Percentiles rank a stretch among this genome's conserved stretches.
phyloP scores from a whole-genome alignment of 768 basidiomycete genomes.

The Xerocomellus intermedius region DNA sequence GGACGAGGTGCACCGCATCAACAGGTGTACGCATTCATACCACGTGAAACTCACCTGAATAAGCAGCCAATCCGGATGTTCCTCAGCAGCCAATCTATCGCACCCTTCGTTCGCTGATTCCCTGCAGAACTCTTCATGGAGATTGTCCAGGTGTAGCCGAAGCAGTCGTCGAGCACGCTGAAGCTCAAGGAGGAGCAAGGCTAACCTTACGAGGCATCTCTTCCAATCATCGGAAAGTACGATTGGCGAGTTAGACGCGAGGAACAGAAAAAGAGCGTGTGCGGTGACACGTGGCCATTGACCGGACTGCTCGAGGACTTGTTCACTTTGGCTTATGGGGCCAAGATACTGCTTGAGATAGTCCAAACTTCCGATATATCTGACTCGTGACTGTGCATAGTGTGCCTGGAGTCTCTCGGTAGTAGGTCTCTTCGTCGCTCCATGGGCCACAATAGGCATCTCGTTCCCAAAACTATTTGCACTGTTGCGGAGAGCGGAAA shows the following conservation, averaged over 20 bases:
- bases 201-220: conserved; percentile 28
- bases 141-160: conserved; percentile 18
- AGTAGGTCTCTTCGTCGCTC: background rate
- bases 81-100: conserved; percentile 11
- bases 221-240: conserved; percentile 30
- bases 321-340: conserved; percentile 19
- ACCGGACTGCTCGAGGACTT: conserved; percentile 17
- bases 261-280: conserved; percentile 28
- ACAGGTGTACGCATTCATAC: background rate
- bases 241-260: conserved; percentile 27
- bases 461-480: conserved; percentile 11
- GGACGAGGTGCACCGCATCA: too few species aligned
- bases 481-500: conserved; percentile 8
- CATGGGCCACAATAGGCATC: background rate
- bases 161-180: conserved; percentile 42
- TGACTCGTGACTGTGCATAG: conserved; percentile 6
- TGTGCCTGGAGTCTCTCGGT: conserved; percentile 4
- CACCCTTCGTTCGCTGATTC: conserved; percentile 29
- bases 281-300: conserved; percentile 41
- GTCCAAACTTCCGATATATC: background rate
- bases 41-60: conserved; percentile 36
- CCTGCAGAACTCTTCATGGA: conserved; percentile 31
- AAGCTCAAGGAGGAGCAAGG: conserved; percentile 29
- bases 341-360: conserved; percentile 8
- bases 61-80: conserved; percentile 42